phyloP scores from a whole-genome alignment of 371 early-diverging fungal genomes.

The Mortierella sp. region DNA sequence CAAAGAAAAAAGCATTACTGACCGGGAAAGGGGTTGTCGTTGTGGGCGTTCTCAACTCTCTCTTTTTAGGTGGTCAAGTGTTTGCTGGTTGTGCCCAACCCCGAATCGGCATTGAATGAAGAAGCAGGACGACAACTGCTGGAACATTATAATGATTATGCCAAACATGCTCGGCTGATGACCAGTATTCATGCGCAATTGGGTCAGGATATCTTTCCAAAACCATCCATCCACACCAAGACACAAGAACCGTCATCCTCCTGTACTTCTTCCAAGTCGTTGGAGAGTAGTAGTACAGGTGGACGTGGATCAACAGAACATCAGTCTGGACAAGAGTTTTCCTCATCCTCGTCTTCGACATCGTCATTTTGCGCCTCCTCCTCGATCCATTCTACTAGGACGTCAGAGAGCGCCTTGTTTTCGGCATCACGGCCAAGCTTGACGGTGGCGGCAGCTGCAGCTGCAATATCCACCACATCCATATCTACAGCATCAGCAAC shows the following conservation, averaged over 20 bases:
- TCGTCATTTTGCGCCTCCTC: background rate
- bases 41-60: no score
- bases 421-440: no score
- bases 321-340: background rate
- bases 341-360: no score
- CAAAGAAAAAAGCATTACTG: no score
- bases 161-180: constrained; percentile 77
- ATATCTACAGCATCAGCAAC: no score
- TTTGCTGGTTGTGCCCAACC: constrained; percentile 91
- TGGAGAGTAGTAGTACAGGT: background rate
- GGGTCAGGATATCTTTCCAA: constrained; percentile 17
- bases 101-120: constrained; percentile 93
- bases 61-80: constrained; percentile 82
- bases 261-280: background rate
- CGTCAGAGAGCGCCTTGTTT: no score
- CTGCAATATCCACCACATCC: no score
- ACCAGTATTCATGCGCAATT: constrained; percentile 79
- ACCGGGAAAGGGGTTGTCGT: no score
- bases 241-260: background rate
- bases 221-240: background rate
- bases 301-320: background rate
- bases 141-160: constrained; percentile 86
- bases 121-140: constrained; percentile 90
- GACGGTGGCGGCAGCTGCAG: no score
- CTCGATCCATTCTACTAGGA: no score